Conservation (phyloP, 2,329 filamentous ascomycete genomes). For the Verticillium longisporum region DNA sequence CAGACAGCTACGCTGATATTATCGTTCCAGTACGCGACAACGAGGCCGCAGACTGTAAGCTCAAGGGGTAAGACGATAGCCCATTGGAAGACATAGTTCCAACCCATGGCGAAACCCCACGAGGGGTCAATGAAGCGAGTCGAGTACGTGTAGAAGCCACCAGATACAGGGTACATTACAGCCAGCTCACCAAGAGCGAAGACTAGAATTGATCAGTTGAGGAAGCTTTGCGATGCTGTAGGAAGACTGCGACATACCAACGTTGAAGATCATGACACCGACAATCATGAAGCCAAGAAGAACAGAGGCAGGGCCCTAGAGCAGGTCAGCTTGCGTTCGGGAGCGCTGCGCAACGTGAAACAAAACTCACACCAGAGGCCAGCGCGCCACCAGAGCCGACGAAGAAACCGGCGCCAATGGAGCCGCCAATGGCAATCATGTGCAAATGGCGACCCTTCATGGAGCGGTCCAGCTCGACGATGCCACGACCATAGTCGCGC, state of each 20-base stretch:
- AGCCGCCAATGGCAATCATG: slow-evolving; percentile 44
- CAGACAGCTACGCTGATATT: slow-evolving; percentile 38
- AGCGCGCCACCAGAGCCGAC: slow-evolving; percentile 50
- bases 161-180: slow-evolving; percentile 49
- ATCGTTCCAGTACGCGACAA: slow-evolving; percentile 39
- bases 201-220: slow-evolving; percentile 20
- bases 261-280: slow-evolving; percentile 48
- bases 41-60: slow-evolving; percentile 41
- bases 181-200: slow-evolving; percentile 54
- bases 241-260: slow-evolving; percentile 17
- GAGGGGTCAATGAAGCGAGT: slow-evolving; percentile 51
- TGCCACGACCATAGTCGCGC: slow-evolving; percentile 11
- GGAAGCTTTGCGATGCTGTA: not conserved
- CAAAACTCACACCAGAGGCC: slow-evolving; percentile 30
- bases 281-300: slow-evolving; percentile 39
- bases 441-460: slow-evolving; percentile 42
- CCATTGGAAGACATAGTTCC: slow-evolving; percentile 43
- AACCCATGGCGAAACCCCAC: slow-evolving; percentile 45
- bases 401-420: slow-evolving; percentile 57
- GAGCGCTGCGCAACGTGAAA: not conserved
- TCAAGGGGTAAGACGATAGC: slow-evolving; percentile 39
- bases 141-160: slow-evolving; percentile 51
- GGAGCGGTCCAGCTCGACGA: slow-evolving; percentile 17
- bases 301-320: slow-evolving; percentile 24
- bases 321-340: not conserved